phyloP scores from a whole-genome alignment of 139 green algal genomes.

The Gonium pectorale region DNA sequence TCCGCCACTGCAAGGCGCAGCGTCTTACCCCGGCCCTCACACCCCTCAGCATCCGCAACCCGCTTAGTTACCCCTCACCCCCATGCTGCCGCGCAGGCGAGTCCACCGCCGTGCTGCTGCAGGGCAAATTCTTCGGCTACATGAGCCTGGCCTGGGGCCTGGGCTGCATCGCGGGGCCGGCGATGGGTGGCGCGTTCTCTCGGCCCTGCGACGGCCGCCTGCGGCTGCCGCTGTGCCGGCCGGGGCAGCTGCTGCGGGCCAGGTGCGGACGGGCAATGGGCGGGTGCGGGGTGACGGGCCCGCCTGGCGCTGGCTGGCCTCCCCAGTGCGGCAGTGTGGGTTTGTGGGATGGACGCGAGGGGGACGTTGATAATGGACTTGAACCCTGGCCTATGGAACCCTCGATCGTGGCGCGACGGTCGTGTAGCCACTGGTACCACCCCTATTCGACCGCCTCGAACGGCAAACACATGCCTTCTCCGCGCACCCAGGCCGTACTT shows the following conservation, averaged over 20 bases:
- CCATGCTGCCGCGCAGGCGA: conserved; percentile 7
- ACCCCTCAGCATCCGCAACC: no score
- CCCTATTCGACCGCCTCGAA: background rate
- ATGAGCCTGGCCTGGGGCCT: conserved; percentile 62
- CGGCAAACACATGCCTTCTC: background rate
- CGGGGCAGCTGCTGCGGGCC: background rate
- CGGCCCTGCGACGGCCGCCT: conserved; percentile 48
- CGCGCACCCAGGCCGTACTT: conserved; percentile 69
- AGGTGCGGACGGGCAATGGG: background rate
- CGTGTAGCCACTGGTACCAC: no score
- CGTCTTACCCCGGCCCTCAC: no score
- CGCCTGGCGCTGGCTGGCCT: no score
- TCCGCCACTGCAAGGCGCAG: no score
- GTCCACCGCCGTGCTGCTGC: conserved; percentile 5
- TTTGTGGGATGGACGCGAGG: no score
- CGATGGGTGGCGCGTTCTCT: conserved; percentile 51
- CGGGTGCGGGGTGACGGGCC: background rate
- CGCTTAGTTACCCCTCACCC: conserved; percentile 11
- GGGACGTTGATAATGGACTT: no score
- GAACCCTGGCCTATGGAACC: no score
- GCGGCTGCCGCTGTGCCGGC: conserved; percentile 34
- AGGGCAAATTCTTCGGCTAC: conserved; percentile 58
- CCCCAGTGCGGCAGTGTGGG: no score
- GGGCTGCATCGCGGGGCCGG: conserved; percentile 58
- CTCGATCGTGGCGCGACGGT: no score